Evolutionary conservation across 2,329 filamentous ascomycete species (phyloP), one percentile per base, ranked within the genome.

Genomic region (Ceratocystis eucalypticola): DNA sequence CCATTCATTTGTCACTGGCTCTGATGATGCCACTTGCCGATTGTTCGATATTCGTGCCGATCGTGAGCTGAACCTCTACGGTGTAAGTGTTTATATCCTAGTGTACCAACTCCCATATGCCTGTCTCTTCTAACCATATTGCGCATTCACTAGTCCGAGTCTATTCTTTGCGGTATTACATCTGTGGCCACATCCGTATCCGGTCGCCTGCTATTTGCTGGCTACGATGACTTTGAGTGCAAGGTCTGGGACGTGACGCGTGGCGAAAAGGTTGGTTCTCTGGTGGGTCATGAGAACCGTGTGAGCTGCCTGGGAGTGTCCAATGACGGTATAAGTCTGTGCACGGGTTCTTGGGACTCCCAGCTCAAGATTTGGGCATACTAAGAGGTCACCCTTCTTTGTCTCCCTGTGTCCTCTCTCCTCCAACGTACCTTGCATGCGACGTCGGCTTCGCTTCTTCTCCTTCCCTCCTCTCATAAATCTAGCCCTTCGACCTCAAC

Each of bases 211-310:
- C 80, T 99, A 50, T 99, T 99, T 76, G 94, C 94, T 66, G 94
- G 94, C 71, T 99, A 99, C 74, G 94, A 99, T 74, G 94, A 99
- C 75, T 99, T 96, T 73, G 94, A 99, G 79, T 99, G 94, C 92
- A 99, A 97, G 88, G 94, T 97, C 69, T 99, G 94, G 94, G 94
- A 99, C 77, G 86, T 96, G 69, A 91, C 96, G 66, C 88, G 94
- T 71, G 94, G 93, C 70, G 94, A 99, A 76, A 95, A 96, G 79
- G 91, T 99, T 70, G 94, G 94, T 74, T 96, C 92, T 66, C 83
- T 99, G 68, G 93, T 95, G 73, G 94, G 94, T 72, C 94, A 99
- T 77, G 93, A 97, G 79, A 99, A 99, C 81, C 89, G 94, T 71
- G 94, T 99, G 75, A 97, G 93, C 84, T 99, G 94, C 78, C 80